These are phyloP conservation scores for Saccharomycopsis javanensis DNA, from an alignment of 805 yeast species.

Conservation along the genomic window DNA sequence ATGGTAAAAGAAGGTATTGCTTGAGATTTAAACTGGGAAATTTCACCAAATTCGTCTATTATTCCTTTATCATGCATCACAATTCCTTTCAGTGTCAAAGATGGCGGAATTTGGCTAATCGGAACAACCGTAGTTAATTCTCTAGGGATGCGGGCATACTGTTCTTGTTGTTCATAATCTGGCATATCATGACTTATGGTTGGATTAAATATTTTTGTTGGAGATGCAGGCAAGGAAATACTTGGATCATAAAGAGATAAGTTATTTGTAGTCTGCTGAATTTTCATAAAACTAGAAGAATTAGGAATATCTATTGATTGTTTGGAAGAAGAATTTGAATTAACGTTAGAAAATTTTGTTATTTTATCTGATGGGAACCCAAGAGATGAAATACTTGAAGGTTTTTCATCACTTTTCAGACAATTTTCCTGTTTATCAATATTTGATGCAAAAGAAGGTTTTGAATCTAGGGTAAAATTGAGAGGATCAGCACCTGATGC, in stretches of 20 bases:
- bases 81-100: not conserved
- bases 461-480: not conserved
- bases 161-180: not conserved
- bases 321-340: not conserved
- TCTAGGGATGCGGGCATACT: not conserved
- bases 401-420: not conserved
- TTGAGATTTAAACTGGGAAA: not conserved
- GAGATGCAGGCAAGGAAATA: not conserved
- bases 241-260: not conserved
- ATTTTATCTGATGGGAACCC: not conserved
- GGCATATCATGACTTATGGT: not conserved
- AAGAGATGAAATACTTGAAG: not conserved
- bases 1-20: not conserved
- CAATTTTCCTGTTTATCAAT: not conserved
- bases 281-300: not conserved
- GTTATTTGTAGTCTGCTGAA: not conserved
- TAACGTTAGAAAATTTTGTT: not conserved
- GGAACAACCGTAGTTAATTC: not conserved
- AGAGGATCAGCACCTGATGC: not conserved
- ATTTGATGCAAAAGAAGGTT: not conserved
- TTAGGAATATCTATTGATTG: not conserved
- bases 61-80: conserved; percentile 1
- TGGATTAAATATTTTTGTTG: not conserved
- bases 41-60: conserved; percentile 7
- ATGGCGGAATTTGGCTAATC: not conserved